Conservation (phyloP, 192 early-diverging fungal genomes). For the Coemansia nantahalensis region DNA sequence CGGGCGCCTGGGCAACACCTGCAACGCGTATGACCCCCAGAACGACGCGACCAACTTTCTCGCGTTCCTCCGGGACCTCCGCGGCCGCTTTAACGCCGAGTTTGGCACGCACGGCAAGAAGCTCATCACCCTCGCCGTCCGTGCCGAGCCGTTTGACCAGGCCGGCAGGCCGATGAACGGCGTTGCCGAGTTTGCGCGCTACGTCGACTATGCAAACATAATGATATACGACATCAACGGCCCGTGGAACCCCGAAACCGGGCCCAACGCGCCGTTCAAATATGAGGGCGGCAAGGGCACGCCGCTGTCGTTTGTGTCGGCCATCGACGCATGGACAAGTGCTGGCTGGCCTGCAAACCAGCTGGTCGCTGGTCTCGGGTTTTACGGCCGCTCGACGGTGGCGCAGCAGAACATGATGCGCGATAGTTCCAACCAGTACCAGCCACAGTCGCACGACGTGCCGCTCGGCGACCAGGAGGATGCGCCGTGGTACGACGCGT, state of each 20-base stretch:
- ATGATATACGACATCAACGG: conserved; percentile 67
- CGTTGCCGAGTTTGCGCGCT: conserved; percentile 59
- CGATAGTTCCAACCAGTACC: conserved; percentile 27
- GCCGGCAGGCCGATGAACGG: conserved; percentile 43
- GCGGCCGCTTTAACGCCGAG: conserved; percentile 43
- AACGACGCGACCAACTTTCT: conserved; percentile 68
- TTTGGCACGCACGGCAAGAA: conserved; percentile 46
- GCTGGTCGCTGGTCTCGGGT: conserved; percentile 60
- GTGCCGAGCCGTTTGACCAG: conserved; percentile 57
- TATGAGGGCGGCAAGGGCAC: conserved; percentile 23
- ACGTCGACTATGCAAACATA: conserved; percentile 63
- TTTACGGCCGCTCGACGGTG: conserved; percentile 58
- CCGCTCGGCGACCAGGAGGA: conserved; percentile 58
- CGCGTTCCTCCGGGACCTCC: conserved; percentile 62
- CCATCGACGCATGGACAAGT: conserved; percentile 58
- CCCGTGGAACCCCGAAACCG: conserved; percentile 54
- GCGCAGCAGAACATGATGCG: conserved; percentile 37
- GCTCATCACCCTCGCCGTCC: conserved; percentile 62
- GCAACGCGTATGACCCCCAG: conserved; percentile 39
- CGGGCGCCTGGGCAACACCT: conserved; percentile 23
- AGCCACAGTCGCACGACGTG: conserved; percentile 8
- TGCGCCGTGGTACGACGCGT: conserved; percentile 56
- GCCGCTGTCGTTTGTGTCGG: conserved; percentile 49
- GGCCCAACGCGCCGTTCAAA: conserved; percentile 60
- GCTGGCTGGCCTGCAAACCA: conserved; percentile 60